These are phyloP conservation scores for Kwoniella sp. DNA, from an alignment of 768 basidiomycete species.

Conservation along the genomic window DNA sequence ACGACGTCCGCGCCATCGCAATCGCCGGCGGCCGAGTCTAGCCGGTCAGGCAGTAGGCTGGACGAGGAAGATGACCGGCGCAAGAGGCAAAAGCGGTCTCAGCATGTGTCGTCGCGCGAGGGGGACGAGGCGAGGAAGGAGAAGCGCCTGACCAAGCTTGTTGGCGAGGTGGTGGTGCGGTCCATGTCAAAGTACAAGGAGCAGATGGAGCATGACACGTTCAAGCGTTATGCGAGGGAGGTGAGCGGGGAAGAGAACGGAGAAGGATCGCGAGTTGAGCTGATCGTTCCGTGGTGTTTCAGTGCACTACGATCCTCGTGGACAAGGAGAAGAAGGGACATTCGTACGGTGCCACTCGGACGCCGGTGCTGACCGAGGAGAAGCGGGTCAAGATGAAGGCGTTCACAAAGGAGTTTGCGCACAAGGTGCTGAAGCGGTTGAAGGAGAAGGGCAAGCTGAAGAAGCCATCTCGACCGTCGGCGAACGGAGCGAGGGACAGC, in stretches of 20 bases:
- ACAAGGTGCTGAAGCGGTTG: conserved; percentile 58
- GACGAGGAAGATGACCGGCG: conserved; percentile 52
- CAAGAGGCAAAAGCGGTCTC: conserved; percentile 50
- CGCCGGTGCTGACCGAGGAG: conserved; percentile 74
- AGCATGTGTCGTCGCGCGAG: conserved; percentile 3
- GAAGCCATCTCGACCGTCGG: background rate
- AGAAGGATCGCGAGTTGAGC: background rate
- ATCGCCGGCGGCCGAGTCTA: conserved; percentile 24
- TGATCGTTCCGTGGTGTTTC: no score
- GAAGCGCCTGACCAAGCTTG: conserved; percentile 73
- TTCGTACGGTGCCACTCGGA: conserved; percentile 63
- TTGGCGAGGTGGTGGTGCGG: conserved; percentile 85
- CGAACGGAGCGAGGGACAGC: no score
- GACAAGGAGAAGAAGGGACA: conserved; percentile 92
- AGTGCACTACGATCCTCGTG: conserved; percentile 82
- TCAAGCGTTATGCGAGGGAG: conserved; percentile 95
- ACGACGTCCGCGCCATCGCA: no score
- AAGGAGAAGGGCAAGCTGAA: conserved; percentile 42
- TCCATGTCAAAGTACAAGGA: conserved; percentile 84
- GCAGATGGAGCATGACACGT: conserved; percentile 66
- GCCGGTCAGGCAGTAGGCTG: conserved; percentile 26
- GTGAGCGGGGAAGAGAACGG: conserved; percentile 55
- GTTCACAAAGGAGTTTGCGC: conserved; percentile 84
- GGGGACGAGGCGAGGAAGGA: conserved; percentile 54
- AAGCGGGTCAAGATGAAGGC: conserved; percentile 85